A percentile compares a stretch with the other conserved stretches of the same genome.
Conservation (phyloP, 352 stramenopile species). For the Phytophthora ramorum region DNA sequence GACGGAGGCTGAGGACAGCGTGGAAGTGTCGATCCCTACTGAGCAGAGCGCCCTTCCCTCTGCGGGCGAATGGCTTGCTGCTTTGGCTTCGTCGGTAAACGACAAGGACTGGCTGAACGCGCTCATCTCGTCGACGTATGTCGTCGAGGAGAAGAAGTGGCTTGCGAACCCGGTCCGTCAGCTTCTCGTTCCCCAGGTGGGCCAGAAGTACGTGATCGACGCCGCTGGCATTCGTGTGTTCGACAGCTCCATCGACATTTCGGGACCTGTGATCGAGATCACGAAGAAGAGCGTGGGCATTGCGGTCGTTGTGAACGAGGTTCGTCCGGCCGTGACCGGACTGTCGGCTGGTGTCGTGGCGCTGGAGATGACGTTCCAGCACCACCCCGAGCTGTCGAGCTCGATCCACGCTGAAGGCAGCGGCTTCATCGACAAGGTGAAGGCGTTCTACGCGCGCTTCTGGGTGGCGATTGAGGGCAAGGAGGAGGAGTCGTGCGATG, state of each 20-base stretch:
- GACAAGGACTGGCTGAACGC: conserved; percentile 61
- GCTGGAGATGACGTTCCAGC: conserved; percentile 66
- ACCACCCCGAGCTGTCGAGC: conserved; percentile 50
- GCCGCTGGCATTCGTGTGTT: conserved; percentile 45
- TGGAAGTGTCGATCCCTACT: conserved; percentile 39
- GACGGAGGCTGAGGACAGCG: conserved; percentile 24
- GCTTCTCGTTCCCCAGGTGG: conserved; percentile 54
- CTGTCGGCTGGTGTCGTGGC: conserved; percentile 51
- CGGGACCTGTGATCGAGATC: conserved; percentile 62
- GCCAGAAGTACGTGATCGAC: conserved; percentile 54
- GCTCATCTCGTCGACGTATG: conserved; percentile 58
- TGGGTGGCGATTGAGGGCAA: conserved; percentile 70
- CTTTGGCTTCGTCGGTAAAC: conserved; percentile 38
- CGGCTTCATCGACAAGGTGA: conserved; percentile 64
- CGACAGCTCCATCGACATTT: conserved; percentile 44
- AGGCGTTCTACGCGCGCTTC: conserved; percentile 81
- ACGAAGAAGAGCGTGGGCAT: conserved; percentile 45
- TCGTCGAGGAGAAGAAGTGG: conserved; percentile 65
- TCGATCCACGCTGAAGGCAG: conserved; percentile 59
- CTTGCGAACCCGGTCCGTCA: conserved; percentile 66
- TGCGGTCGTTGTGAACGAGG: conserved; percentile 58
- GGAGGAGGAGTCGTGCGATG: conserved; percentile 63
- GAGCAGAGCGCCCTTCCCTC: conserved; percentile 35
- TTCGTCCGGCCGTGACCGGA: conserved; percentile 61
- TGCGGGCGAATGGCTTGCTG: conserved; percentile 49